Base-by-base conservation (phyloP, 2,329 filamentous ascomycete genomes). In the Colletotrichum lini region DNA sequence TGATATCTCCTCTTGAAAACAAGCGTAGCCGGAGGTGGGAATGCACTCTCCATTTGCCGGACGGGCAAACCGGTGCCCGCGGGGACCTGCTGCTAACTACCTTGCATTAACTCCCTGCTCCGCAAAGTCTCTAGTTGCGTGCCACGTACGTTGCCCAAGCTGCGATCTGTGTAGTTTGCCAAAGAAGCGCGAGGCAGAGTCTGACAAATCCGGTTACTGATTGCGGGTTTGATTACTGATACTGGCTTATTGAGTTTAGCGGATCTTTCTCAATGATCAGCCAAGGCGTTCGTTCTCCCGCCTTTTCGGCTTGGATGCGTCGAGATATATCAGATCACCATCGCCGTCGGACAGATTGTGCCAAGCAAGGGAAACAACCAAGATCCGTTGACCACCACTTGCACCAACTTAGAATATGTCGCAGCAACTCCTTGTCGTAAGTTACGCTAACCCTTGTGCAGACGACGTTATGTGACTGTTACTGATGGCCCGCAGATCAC, bases 401-500 rank as follows among this genome's bases (percentile, higher is more conserved):
- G 16, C 42, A 45, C 18, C 15, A 45, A 16, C 10, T 10, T 8
- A n/a, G 2, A 10, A 47, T 9, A 47, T 47, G 45, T 47, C 45
- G 6, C 45, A 47, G 18, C 45, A 47, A 47, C 45, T 47, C 18
- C n/a, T 47, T 47, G 45, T 10, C 9, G 45, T 47, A 47, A 47
- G 45, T 47, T 10, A 47, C 10, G 6, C 6, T 47, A 12, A 9
- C 10, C 18, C 26, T 47, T n/a, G 4, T 47, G 16, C 15, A 45
- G 15, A 18, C 42, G 12, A 45, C 15, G 15, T 21, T 47, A 18
- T 6, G 8, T 10, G 16, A 18, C 42, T 21, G 18, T 21, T 47
- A 47, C 5, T 21, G 18, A 47, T 47, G 16, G 8, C 18, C 21
- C 21, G 8, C n/a, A 62, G 59, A 47, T 80, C 42, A 80, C 78